Evolutionary conservation across 2,329 filamentous ascomycete genomes (phyloP).

Genomic region (Colletotrichum tanaceti): DNA sequence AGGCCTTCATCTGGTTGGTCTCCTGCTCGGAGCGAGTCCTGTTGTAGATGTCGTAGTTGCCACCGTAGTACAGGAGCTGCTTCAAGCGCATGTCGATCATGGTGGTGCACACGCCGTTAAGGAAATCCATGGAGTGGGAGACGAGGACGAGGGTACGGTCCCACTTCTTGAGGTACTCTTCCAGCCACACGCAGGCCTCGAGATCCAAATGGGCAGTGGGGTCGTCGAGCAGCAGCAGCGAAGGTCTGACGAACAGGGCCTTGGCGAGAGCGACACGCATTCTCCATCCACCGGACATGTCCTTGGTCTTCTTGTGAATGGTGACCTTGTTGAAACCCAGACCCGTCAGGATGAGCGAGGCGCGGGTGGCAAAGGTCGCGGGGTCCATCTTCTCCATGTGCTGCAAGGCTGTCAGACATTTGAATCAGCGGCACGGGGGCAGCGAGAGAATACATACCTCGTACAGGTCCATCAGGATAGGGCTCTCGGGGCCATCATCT

Average conservation of each 20-base stretch:
- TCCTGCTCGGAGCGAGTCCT: slow-evolving; percentile 97
- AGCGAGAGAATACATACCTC: slow-evolving; percentile 71
- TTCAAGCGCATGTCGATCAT: slow-evolving; percentile 98
- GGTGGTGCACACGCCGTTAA: slow-evolving; percentile 97
- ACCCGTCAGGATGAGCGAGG: slow-evolving; percentile 96
- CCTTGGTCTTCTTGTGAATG: slow-evolving; percentile 99
- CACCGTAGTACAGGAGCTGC: slow-evolving; percentile 95
- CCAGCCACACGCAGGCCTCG: slow-evolving; percentile 99
- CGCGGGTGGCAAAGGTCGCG: slow-evolving; percentile 94
- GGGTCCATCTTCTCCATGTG: slow-evolving; percentile 99
- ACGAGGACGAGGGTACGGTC: slow-evolving; percentile 95
- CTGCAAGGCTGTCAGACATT: slow-evolving; percentile 57
- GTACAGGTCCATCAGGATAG: slow-evolving; percentile 91
- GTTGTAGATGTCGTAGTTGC: slow-evolving; percentile 98
- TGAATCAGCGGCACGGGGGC: not conserved
- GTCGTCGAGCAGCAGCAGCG: slow-evolving; percentile 94
- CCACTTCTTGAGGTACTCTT: slow-evolving; percentile 99
- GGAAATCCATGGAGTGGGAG: slow-evolving; percentile 98
- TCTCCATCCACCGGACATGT: slow-evolving; percentile 99
- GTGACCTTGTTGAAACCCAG: slow-evolving; percentile 99
- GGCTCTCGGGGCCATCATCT: slow-evolving; percentile 90
- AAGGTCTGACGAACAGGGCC: slow-evolving; percentile 98
- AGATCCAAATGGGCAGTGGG: slow-evolving; percentile 99
- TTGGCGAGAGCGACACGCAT: slow-evolving; percentile 99
- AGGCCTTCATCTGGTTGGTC: slow-evolving; percentile 98